phyloP scores from a whole-genome alignment of 1,284 basidiomycete species.

The Cystobasidium sp. region DNA sequence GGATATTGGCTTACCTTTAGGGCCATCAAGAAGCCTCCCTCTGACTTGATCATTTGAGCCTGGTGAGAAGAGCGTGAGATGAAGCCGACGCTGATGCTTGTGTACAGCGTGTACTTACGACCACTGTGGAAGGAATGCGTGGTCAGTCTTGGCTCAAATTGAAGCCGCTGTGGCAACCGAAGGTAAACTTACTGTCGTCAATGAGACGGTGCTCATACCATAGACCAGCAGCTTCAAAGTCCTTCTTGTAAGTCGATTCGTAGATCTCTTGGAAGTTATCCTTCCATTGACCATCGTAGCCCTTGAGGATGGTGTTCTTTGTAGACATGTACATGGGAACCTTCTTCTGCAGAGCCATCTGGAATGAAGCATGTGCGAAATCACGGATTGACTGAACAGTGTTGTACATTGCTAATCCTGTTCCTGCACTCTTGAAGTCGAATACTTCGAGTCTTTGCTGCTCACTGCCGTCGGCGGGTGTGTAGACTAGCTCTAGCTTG shows the following conservation, averaged over 20 bases:
- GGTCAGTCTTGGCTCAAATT: neutral
- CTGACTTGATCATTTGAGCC: slow-evolving; percentile 93
- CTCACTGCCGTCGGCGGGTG: slow-evolving; percentile 68
- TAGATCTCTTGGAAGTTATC: slow-evolving; percentile 82
- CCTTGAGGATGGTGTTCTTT: slow-evolving; percentile 95
- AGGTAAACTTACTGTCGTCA: slow-evolving; percentile 56
- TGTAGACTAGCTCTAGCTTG: slow-evolving; percentile 86
- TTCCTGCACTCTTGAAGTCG: slow-evolving; percentile 85
- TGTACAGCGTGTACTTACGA: slow-evolving; percentile 22
- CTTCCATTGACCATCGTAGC: slow-evolving; percentile 97
- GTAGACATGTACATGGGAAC: slow-evolving; percentile 75
- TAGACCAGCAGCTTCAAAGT: slow-evolving; percentile 80
- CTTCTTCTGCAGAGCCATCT: slow-evolving; percentile 10
- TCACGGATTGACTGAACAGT: slow-evolving; percentile 80
- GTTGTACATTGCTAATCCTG: slow-evolving; percentile 75
- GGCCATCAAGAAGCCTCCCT: slow-evolving; percentile 97
- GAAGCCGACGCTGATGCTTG: slow-evolving; percentile 54
- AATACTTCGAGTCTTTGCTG: slow-evolving; percentile 68
- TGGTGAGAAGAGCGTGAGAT: neutral
- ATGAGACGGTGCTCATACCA: slow-evolving; percentile 94
- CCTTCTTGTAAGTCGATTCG: slow-evolving; percentile 70
- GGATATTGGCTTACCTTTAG: slow-evolving; percentile 64
- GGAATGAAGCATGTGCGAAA: slow-evolving; percentile 93
- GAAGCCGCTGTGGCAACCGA: neutral
- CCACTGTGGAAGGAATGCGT: neutral